These are phyloP conservation scores for Beauveria medogensis DNA, from an alignment of 2,329 filamentous ascomycete genomes.

Conservation along the genomic window DNA sequence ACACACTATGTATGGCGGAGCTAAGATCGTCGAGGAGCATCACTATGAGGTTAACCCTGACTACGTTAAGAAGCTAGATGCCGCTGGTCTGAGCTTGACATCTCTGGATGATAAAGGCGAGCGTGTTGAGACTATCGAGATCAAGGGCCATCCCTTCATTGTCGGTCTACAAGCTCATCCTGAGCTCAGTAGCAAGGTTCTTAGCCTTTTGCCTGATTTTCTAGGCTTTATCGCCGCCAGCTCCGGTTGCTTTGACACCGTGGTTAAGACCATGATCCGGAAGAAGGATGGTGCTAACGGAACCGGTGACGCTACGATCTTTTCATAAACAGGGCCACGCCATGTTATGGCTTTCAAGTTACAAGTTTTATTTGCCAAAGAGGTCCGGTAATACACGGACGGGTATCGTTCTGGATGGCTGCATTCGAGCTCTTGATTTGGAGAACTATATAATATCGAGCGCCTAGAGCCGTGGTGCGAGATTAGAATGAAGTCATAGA, in stretches of 20 bases:
- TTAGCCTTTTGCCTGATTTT: slow-evolving; percentile 64
- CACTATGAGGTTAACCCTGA: slow-evolving; percentile 88
- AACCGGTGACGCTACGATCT: slow-evolving; percentile 2
- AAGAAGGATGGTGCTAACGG: slow-evolving; percentile 7
- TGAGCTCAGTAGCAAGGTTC: slow-evolving; percentile 71
- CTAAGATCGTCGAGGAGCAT: slow-evolving; percentile 57
- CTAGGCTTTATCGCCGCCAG: slow-evolving; percentile 45
- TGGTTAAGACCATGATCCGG: slow-evolving; percentile 15
- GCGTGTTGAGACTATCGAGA: slow-evolving; percentile 76
- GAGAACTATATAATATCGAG: no score
- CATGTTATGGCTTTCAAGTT: no score
- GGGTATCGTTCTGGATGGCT: no score
- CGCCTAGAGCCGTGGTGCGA: no score
- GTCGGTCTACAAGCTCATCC: slow-evolving; percentile 83
- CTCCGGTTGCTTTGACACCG: slow-evolving; percentile 52
- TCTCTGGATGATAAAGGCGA: slow-evolving; percentile 72
- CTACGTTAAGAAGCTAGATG: slow-evolving; percentile 59
- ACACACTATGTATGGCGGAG: slow-evolving; percentile 62
- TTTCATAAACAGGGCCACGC: neutral
- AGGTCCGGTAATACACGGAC: no score
- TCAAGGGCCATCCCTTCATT: slow-evolving; percentile 77
- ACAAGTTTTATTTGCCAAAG: no score
- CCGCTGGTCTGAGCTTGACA: slow-evolving; percentile 64
- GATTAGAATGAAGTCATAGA: no score
- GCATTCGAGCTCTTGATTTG: no score